These are phyloP conservation scores for Capsicum chinense DNA, from an alignment of 257 asterid genomes.

Conservation along the genomic window DNA sequence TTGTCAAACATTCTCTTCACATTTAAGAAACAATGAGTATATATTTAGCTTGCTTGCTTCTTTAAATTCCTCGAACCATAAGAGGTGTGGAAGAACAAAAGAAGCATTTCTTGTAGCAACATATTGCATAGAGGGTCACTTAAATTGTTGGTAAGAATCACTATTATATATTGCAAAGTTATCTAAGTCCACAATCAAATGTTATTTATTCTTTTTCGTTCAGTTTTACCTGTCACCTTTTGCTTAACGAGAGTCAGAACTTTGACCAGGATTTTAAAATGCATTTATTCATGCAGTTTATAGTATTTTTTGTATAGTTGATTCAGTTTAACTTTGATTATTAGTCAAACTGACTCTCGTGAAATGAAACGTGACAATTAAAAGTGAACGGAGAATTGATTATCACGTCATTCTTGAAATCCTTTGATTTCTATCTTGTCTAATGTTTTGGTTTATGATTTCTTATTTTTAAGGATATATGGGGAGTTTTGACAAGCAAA, in stretches of 20 bases:
- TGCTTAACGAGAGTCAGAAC: no score
- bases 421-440: neutral
- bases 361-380: no score
- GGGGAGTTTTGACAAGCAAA: constrained; percentile 60
- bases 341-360: no score
- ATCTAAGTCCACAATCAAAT: no score
- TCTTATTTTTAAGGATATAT: constrained; percentile 30
- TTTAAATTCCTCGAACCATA: neutral
- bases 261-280: no score
- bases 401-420: neutral
- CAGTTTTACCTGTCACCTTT: no score
- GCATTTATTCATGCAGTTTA: no score
- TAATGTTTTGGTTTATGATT: neutral
- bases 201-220: no score
- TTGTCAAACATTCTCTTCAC: neutral
- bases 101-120: neutral
- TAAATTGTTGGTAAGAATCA: neutral
- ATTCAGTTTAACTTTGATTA: no score
- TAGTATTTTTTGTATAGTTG: no score
- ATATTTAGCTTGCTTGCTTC: neutral
- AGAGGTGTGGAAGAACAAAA: neutral
- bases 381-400: no score
- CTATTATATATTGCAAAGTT: neutral
- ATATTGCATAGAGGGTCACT: neutral
- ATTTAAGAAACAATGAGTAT: neutral